These are phyloP conservation scores for Xylaria castorea DNA, from an alignment of 495 filamentous ascomycete genomes.

Conservation along the genomic window DNA sequence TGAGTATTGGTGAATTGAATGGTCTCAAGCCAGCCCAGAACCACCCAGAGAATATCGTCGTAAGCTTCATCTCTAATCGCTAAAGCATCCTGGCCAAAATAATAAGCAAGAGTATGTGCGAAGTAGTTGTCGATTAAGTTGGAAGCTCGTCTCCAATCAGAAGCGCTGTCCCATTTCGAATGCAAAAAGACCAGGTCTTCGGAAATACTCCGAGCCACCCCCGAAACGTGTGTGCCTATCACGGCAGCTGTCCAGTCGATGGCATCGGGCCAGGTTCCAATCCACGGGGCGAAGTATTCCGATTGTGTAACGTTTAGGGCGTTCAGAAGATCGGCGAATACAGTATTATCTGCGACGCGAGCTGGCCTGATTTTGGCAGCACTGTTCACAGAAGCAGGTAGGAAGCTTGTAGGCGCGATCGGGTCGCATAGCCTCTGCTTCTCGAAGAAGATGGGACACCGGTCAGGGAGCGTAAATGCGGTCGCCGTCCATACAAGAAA, in stretches of 20 bases:
- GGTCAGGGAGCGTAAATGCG: constrained; percentile 14
- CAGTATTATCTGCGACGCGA: constrained; percentile 32
- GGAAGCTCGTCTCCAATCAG: constrained; percentile 60
- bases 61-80: constrained; percentile 79
- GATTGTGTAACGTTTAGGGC: constrained; percentile 79
- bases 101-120: constrained; percentile 73
- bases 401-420: constrained; percentile 36
- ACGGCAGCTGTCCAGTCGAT: constrained; percentile 98
- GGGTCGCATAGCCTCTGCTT: constrained; percentile 33
- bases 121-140: constrained; percentile 87
- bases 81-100: constrained; percentile 86
- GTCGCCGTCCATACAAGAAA: background rate
- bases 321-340: constrained; percentile 56
- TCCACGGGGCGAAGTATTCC: constrained; percentile 75
- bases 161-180: constrained; percentile 25
- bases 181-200: constrained; percentile 37
- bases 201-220: constrained; percentile 69
- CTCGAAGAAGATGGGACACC: constrained; percentile 38
- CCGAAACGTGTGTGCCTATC: constrained; percentile 79
- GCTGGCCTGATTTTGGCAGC: constrained; percentile 3
- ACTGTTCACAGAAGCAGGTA: constrained; percentile 27
- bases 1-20: constrained; percentile 76
- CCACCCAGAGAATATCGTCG: constrained; percentile 98
- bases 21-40: constrained; percentile 87
- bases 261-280: constrained; percentile 82